Evolutionary conservation across 495 filamentous ascomycete species (phyloP).

Genomic region (Aspergillus sparsus): DNA sequence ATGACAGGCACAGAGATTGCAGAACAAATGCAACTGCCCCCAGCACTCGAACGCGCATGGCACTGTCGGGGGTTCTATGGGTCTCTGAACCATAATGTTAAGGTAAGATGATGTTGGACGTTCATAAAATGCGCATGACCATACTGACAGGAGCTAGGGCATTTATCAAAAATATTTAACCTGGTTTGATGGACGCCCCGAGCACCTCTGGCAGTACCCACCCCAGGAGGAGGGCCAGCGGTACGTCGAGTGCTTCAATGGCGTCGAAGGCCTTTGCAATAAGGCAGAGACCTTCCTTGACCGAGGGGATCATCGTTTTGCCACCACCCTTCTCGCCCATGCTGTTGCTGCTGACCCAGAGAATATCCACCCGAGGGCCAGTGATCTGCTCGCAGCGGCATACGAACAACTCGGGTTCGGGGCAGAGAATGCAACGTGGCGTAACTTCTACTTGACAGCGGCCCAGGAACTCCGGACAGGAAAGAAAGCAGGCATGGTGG

Average conservation of each 20-base stretch:
- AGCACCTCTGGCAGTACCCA: conserved; percentile 36
- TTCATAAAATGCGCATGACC: not conserved
- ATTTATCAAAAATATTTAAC: conserved; percentile 39
- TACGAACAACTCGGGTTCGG: conserved; percentile 33
- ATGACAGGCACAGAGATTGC: conserved; percentile 35
- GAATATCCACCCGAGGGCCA: conserved; percentile 11
- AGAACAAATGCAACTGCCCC: conserved; percentile 30
- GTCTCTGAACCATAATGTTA: conserved; percentile 41
- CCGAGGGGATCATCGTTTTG: conserved; percentile 28
- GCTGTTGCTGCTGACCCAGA: conserved; percentile 24
- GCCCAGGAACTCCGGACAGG: conserved; percentile 19
- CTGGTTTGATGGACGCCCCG: conserved; percentile 40
- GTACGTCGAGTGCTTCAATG: conserved; percentile 32
- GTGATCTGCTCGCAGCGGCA: conserved; percentile 21
- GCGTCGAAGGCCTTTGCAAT: conserved; percentile 6
- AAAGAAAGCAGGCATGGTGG: conserved; percentile 12
- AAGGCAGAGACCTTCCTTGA: not conserved
- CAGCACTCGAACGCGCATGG: conserved; percentile 24
- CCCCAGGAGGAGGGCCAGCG: conserved; percentile 26
- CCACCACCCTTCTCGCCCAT: conserved; percentile 29
- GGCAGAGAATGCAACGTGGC: conserved; percentile 32
- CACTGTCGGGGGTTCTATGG: conserved; percentile 36
- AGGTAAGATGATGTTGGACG: conserved; percentile 19
- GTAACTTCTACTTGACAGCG: conserved; percentile 30
- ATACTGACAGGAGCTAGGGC: not conserved